Conservation (phyloP, 805 yeast genomes). For the Candida quercuum region DNA sequence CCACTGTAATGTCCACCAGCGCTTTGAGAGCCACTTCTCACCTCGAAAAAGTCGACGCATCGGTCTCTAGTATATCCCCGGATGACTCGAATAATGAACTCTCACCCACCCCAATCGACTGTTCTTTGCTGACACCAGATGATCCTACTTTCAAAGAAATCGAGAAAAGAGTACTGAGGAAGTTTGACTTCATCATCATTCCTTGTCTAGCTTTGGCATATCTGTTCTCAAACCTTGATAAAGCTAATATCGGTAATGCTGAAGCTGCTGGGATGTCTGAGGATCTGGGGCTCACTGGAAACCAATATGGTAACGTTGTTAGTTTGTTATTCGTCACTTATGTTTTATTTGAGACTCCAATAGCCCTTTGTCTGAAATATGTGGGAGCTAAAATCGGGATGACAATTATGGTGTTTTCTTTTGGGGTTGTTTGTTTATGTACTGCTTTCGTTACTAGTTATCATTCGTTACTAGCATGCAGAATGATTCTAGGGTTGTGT, state of each 20-base stretch:
- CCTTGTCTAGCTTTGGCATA: slow-evolving; percentile 39
- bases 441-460: slow-evolving; percentile 38
- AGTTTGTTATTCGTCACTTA: slow-evolving; percentile 44
- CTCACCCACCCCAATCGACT: slow-evolving; percentile 7
- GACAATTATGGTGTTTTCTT: slow-evolving; percentile 27
- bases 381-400: slow-evolving; percentile 31
- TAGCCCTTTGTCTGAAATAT: slow-evolving; percentile 31
- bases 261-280: slow-evolving; percentile 44
- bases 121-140: neutral
- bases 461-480: slow-evolving; percentile 37
- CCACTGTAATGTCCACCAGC: too few species aligned
- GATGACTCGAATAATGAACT: too few species aligned
- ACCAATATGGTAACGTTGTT: slow-evolving; percentile 38
- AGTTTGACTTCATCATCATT: slow-evolving; percentile 37
- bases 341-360: slow-evolving; percentile 31
- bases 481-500: slow-evolving; percentile 46
- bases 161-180: slow-evolving; percentile 30
- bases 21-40: too few species aligned
- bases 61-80: too few species aligned
- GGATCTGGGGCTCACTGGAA: slow-evolving; percentile 32
- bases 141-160: slow-evolving; percentile 16
- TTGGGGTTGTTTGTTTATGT: slow-evolving; percentile 37
- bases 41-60: too few species aligned
- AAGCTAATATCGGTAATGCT: slow-evolving; percentile 57
- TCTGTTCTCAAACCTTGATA: slow-evolving; percentile 44